A percentile compares a stretch with the other conserved stretches of the same genome.
These are phyloP conservation scores for Strigomonas oncopelti DNA, from an alignment of 208 protist species.

Conservation along the genomic window DNA sequence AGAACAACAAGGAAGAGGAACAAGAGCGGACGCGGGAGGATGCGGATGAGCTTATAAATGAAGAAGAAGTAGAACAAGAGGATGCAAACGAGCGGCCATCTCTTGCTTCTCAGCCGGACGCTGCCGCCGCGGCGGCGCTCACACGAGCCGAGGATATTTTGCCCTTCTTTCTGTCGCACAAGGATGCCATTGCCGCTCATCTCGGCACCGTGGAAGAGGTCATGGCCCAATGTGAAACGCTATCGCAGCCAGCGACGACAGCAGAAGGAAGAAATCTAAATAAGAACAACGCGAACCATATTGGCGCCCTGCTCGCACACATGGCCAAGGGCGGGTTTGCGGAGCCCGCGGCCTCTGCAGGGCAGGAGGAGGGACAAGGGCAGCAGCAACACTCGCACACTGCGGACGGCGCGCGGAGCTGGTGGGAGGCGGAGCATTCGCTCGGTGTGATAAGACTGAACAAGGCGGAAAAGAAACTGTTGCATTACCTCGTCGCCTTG, in stretches of 20 bases:
- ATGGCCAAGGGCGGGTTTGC: neutral
- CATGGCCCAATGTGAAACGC: neutral
- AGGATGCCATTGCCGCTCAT: neutral
- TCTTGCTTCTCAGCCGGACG: neutral
- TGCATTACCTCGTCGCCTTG: slow-evolving; percentile 5
- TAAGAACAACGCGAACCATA: neutral
- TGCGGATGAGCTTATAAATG: neutral
- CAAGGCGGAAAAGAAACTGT: slow-evolving; percentile 19
- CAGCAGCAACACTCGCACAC: no score
- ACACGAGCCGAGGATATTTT: neutral
- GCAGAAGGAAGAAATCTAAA: neutral
- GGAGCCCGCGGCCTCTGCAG: neutral
- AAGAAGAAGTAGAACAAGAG: neutral
- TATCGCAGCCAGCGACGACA: neutral
- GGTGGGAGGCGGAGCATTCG: slow-evolving; percentile 10
- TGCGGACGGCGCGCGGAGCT: neutral
- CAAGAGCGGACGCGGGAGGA: no score
- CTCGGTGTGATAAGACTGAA: slow-evolving; percentile 11
- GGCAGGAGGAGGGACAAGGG: neutral
- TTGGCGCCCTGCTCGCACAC: neutral
- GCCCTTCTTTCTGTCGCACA: neutral
- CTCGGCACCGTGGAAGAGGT: slow-evolving; percentile 10
- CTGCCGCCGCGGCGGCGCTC: no score
- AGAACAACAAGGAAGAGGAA: neutral
- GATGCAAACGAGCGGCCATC: neutral